Base-by-base conservation (phyloP, 345 rosid genomes). In the Balakata baccata region DNA sequence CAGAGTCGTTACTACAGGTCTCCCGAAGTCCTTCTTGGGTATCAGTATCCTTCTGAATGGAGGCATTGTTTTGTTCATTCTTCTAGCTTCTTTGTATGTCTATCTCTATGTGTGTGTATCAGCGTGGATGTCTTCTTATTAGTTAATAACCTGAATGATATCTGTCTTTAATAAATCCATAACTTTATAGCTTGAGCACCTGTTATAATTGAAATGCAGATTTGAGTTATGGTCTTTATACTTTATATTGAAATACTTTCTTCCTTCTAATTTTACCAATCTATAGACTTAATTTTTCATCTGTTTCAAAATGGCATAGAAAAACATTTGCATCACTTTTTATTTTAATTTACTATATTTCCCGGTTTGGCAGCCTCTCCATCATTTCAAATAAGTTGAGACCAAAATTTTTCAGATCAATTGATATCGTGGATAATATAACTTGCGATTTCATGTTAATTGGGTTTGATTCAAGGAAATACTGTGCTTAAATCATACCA, bases 1-100 rank as follows among this genome's bases (percentile, higher is more conserved):
- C 99, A 96, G 99, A 91, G 97, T 78, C 99, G 99, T 79, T 96
- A 96, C 73, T 96, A 96, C 83, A 88, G 99, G 76, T 96, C 98
- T 72, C 99, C 99, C 22, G 97, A 96, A 86, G 97, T 96, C 73
- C 90, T 96, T 69, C 97, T 96, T 81, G 99, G 99, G 38, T 90
- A 91, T 82, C 97, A 85, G 99, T 96, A 96, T 96, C 99, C 95
- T 89, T 80, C 71, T 73, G 37, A 72, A 71, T 56, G 25, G 29
- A 70, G 73, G 25, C 64, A 25, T 57, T 16, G 73, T 22, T 74
- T 14, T 71, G 4, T 59, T 77, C 47, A 70, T 68, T 59, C 12
- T 69, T 34, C 37, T 12, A 2, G 43, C 25, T 62, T 47, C 22
- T 69, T 58, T 23, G 37, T 58, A 37, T 8, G 25, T 22, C 34